phyloP scores from a whole-genome alignment of 176 grass and related monocot species.

The Leersia perrieri region DNA sequence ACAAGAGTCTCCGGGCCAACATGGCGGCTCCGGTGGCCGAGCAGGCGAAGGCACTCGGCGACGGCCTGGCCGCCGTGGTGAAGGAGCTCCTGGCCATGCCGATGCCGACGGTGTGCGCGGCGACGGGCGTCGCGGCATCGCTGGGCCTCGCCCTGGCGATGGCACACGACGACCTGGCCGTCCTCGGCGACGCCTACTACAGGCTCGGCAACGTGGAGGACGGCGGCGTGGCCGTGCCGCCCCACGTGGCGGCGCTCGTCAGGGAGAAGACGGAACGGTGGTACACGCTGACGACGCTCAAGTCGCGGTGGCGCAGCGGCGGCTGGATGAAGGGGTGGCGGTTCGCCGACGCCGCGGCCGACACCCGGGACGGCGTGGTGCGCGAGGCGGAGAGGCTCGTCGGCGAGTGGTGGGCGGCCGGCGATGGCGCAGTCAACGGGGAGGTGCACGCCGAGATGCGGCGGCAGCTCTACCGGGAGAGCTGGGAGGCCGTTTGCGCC shows the following conservation, averaged over 20 bases:
- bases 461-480: slow-evolving; percentile 1
- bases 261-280: slow-evolving; percentile 12
- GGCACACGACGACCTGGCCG: slow-evolving; percentile 3
- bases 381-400: neutral
- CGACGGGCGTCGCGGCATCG: neutral
- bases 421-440: neutral
- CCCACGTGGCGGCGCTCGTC: neutral
- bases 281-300: slow-evolving; percentile 16
- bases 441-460: neutral
- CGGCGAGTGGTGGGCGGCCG: neutral
- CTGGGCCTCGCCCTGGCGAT: neutral
- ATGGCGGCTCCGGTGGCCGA: too few species aligned
- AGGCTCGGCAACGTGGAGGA: neutral
- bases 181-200: neutral
- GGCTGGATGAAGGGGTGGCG: neutral
- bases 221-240: neutral
- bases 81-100: slow-evolving; percentile 11
- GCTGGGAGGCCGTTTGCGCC: neutral
- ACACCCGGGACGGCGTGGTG: neutral
- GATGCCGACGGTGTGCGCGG: slow-evolving; percentile 15
- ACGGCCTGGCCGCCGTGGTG: neutral
- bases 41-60: neutral
- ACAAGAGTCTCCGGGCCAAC: neutral
- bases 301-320: neutral
- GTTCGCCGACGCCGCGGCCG: neutral